phyloP scores from a whole-genome alignment of 371 early-diverging fungal genomes.

The Apophysomyces ossiformis region DNA sequence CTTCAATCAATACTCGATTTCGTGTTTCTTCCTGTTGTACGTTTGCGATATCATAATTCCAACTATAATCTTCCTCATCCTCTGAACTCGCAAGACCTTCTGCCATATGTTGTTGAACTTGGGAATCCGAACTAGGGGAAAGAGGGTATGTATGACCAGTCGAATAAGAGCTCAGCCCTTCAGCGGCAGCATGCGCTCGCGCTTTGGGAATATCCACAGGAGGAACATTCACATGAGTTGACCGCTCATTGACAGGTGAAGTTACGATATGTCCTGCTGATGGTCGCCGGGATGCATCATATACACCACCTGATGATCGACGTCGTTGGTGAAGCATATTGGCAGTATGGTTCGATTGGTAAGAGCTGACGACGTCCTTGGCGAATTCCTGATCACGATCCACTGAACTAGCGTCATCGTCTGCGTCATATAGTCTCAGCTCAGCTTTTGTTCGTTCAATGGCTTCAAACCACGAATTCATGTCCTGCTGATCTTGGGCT shows the following conservation, averaged over 20 bases:
- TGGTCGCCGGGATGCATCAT: constrained; percentile 23
- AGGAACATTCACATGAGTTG: constrained; percentile 17
- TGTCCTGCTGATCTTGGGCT: constrained; percentile 63
- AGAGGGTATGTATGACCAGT: constrained; percentile 43
- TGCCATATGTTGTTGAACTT: constrained; percentile 31
- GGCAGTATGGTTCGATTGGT: constrained; percentile 38
- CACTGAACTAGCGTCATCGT: constrained; percentile 51
- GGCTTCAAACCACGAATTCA: constrained; percentile 73
- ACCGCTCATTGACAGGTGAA: constrained; percentile 6
- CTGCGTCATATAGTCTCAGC: constrained; percentile 45
- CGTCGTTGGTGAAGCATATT: constrained; percentile 18
- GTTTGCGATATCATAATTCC: constrained; percentile 33
- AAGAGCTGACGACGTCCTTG: constrained; percentile 44
- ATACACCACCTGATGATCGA: constrained; percentile 21
- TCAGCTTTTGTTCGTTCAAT: constrained; percentile 60
- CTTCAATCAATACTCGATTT: constrained; percentile 67
- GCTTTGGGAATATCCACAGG: constrained; percentile 32
- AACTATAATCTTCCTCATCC: constrained; percentile 50
- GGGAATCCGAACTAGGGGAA: constrained; percentile 44
- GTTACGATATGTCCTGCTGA: constrained; percentile 16
- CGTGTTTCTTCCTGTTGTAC: constrained; percentile 45
- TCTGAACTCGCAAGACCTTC: constrained; percentile 54
- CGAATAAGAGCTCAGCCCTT: constrained; percentile 33
- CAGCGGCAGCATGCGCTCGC: constrained; percentile 18
- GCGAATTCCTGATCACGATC: constrained; percentile 56